Base-by-base conservation (phyloP, 129 eudicot genomes). In the Escallonia herrerae region DNA sequence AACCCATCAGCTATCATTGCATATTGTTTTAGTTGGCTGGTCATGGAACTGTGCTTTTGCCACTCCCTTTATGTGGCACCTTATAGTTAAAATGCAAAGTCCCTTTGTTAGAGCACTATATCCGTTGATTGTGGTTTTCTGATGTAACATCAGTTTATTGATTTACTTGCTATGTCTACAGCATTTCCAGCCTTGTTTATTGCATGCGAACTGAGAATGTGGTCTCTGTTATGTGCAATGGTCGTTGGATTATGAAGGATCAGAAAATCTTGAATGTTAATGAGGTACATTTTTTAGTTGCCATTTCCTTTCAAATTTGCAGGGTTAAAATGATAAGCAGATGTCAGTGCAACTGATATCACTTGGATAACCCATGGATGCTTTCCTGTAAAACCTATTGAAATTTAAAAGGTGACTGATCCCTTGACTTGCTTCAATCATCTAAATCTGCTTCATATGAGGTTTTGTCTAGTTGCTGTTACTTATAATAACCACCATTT, bases 131-230 rank as follows among this genome's bases (percentile, higher is more conserved):
- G 58, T 65, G 48, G 11, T 5, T 5, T 14, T 14, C 46, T 48
- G 43, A 43, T 38, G 4, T 7, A n/a, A 52, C 40, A 53, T 43
- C 8, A 40, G 55, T 14, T 15, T 39, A 10, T 8, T 50, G 59
- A 45, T 48, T 45, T 12, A 22, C 13, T n/a, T 66, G 38, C 60
- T 38, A n/a, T 41, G 50, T 9, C 13, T 66, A 85, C 97, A 91
- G 97, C 79, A 91, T 91, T 50, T 88, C 97, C 52, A 85, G 87
- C 88, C 91, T 91, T 42, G 97, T 91, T 47, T 91, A 85, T 63
- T 65, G 82, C 78, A 64, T 91, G 89, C 82, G 97, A 50, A 85
- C 83, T 76, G 97, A 91, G 83, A 91, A 91, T 15, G 76, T 91
- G 39, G 80, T 60, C 59, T 87, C 95, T 22, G 95, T 88, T 15